Evolutionary conservation across 495 filamentous ascomycete species (phyloP), one percentile per base, ranked within the genome.

Genomic region (Tuber indicum): DNA sequence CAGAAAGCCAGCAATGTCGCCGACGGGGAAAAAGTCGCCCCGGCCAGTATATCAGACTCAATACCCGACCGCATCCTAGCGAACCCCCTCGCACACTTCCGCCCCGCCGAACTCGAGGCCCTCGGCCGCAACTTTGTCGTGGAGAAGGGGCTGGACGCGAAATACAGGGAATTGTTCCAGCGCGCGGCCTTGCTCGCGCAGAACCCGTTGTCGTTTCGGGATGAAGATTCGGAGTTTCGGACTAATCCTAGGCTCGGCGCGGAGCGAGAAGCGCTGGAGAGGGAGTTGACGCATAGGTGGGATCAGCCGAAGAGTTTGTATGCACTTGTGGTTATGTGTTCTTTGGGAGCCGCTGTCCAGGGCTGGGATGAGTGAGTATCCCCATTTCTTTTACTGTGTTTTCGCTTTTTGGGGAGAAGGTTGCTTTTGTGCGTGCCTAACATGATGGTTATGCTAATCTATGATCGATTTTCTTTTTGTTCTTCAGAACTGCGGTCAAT

Each of bases 271-370:
- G 84, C 89, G 12, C 82, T 93, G 43, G 84, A 86, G 16, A 86
- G 86, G 41, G 92, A 94, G 82, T 87, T 88, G 72, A 87, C 86
- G 0, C 86, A 92, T 82, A 89, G 89, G 74, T 94, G 92, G 92
- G 87, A 87, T 1, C 92, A 94, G 79, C 91, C 92, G 0, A 85
- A 80, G 78, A 86, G 89, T 6, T 89, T 94, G 82, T 91, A 91
- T 81, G 85, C 91, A 2, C 87, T 93, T 26, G 89, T 91, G 77
- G 85, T 87, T 10, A 78, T 90, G 21, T 91, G 89, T 74, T 89
- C 90, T 1, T 84, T 86, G 12, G 87, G 87, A 36, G 91, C 90
- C 69, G 89, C 89, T 44, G 90, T 92, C 0, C 90, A 92, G 78
- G 90, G 90, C 80, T 90, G 91, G 89, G 89, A 79, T 19, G 88